Evolutionary conservation across 352 stramenopile species (phyloP).

Genomic region (Phytophthora idaei): DNA sequence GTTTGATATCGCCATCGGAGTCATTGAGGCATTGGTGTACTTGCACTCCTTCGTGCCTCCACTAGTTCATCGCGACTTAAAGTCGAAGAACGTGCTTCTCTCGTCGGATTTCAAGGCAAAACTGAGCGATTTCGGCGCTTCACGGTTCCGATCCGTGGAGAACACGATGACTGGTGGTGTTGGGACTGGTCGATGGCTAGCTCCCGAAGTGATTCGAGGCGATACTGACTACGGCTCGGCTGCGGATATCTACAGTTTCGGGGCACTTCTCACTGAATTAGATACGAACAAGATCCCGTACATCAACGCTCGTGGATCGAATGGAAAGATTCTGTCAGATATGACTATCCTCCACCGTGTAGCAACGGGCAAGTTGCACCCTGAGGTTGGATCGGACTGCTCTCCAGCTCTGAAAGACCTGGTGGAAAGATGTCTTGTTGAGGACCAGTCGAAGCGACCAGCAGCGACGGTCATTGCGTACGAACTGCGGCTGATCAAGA

Average conservation of each 20-base stretch:
- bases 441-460: background rate
- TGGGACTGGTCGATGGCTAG: slow-evolving; percentile 58
- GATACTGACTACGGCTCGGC: slow-evolving; percentile 47
- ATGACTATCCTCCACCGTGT: background rate
- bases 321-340: background rate
- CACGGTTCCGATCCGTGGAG: slow-evolving; percentile 26
- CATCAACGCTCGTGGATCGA: slow-evolving; percentile 25
- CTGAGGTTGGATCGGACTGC: background rate
- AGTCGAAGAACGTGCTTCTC: slow-evolving; percentile 60
- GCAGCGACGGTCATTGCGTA: background rate
- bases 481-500: background rate
- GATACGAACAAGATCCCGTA: slow-evolving; percentile 40
- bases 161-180: slow-evolving; percentile 47
- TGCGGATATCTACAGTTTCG: slow-evolving; percentile 56
- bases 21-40: slow-evolving; percentile 47
- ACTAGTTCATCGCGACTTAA: slow-evolving; percentile 62
- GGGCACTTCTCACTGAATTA: slow-evolving; percentile 36
- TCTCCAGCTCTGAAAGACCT: background rate
- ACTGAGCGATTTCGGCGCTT: slow-evolving; percentile 36
- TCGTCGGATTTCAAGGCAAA: slow-evolving; percentile 26
- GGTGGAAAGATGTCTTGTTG: background rate
- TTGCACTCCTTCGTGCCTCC: slow-evolving; percentile 41
- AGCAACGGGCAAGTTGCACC: background rate
- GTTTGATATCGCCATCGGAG: slow-evolving; percentile 40
- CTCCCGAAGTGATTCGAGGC: slow-evolving; percentile 52